These are phyloP conservation scores for Porcisia deanei DNA, from an alignment of 208 protist genomes.

Conservation along the genomic window DNA sequence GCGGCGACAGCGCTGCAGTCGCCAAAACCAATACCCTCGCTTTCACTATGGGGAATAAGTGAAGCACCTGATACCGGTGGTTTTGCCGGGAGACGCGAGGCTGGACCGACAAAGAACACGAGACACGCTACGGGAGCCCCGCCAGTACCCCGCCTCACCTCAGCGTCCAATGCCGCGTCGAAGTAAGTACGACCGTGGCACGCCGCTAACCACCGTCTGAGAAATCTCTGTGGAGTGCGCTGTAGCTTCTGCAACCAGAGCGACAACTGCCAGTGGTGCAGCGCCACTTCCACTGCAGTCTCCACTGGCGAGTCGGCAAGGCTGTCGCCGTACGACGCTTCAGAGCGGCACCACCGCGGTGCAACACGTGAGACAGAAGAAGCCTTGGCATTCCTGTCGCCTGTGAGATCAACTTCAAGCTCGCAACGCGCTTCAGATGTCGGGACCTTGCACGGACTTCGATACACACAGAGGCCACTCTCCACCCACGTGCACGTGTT, in stretches of 20 bases:
- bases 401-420: background rate
- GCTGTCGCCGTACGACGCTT: background rate
- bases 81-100: background rate
- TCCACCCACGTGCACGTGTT: slow-evolving; percentile 1
- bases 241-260: slow-evolving; percentile 12
- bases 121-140: slow-evolving; percentile 6
- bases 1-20: background rate
- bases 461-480: slow-evolving; percentile 19
- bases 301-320: background rate
- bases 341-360: background rate
- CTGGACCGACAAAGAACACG: slow-evolving; percentile 1
- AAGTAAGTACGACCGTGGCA: background rate
- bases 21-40: background rate
- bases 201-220: slow-evolving; percentile 16
- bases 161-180: background rate
- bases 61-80: background rate
- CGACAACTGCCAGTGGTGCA: slow-evolving; percentile 21
- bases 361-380: background rate
- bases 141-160: background rate
- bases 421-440: background rate
- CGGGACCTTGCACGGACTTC: background rate
- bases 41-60: background rate
- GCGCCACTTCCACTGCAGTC: slow-evolving; percentile 8
- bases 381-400: background rate
- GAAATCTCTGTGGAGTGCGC: background rate